Base-by-base conservation (phyloP, 169 alveolate species). In the Eimeria falciformis region DNA sequence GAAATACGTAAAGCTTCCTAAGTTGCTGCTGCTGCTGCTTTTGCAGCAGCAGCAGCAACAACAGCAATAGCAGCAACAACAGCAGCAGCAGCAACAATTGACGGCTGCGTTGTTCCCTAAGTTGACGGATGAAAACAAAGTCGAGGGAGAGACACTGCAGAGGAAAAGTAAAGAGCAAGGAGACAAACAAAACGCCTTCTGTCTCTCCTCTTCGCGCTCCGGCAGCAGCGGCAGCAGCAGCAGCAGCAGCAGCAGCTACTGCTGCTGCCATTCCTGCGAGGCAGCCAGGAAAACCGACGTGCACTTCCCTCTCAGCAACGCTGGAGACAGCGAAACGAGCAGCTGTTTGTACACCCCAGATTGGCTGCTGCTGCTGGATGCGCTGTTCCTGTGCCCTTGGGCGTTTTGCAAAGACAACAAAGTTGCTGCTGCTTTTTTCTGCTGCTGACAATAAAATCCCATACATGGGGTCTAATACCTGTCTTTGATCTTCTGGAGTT, bases 181-280 rank as follows among this genome's bases (percentile, higher is more conserved):
- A n/a, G n/a, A n/a, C n/a, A n/a, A n/a, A n/a, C 14, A 62, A 62
- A 45, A 68, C 11, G 53, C 37, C 47, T 17, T 68, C 47, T 12
- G 23, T 7, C 3, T 47, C 50, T 9, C 17, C 47, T 3, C 79
- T 68, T 5, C 75, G 47, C 45, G 2, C 53, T 47, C 27, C 11
- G 2, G 43, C 7, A 5, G 62, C 83, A 5, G 18, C 58, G 5
- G 58, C 45, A 47, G 46, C 83, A 40, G 83, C 81, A 69, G 81
- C 81, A 69, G 81, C n/a, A 21, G 77, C 77, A 23, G 77, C 77
- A 65, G 77, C 43, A 65, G 43, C 77, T 65, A 45, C 77, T 65
- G 77, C 18, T 65, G 77, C 77, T 23, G 77, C 77, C 46, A 53
- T 53, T 69, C 56, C 55, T 4, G 81, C 55, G n/a, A 12, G 53